Evolutionary conservation across 768 basidiomycete species (phyloP), one percentile per base, ranked within the genome.

Genomic region (Agrocybe pediades): DNA sequence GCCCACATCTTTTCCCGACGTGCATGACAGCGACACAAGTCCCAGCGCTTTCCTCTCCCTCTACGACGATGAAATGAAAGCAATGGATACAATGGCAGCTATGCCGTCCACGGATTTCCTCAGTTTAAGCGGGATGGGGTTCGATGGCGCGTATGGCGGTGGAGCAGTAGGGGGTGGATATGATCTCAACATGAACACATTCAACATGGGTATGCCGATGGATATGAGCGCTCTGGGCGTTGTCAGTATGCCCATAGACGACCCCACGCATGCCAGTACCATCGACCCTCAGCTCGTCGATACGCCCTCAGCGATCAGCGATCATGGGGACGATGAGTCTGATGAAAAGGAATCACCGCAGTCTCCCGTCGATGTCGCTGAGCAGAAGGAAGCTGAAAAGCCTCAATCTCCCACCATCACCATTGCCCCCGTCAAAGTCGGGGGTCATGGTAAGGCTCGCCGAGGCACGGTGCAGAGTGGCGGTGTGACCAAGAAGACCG

Each of bases 211-310:
- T 46, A 63, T 53, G 49, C 36, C 54, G 21, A 60, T 62, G 54
- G 61, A 58, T 47, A 27, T 60, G 16, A 57, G 60, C 11, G 40
- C 52, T 5, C 49, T 62, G 43, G 57, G 51, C 13, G 27, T 58
- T 4, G 46, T 50, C n/a, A 58, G 56, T 58, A 54, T 53, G 2
- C 20, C 59, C 21, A 43, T 61, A 45, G 55, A 62, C 17, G 61
- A 61, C 27, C 24, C 54, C 16, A 57, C 62, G 39, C 58, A 62
- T 47, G 55, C 51, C 49, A 60, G 62, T 49, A 74, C 67, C 42
- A 92, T 92, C 65, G 87, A 92, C 66, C 90, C 90, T 0, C 86
- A 87, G 66, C 83, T 91, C 49, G 85, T 91, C 52, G 85, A 77
- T 36, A 86, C 87, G 67, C 84, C 21, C 65, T 70, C 26, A 19